Percentiles rank a stretch among this genome's conserved stretches.
These are phyloP conservation scores for Corylus heterophylla DNA, from an alignment of 306 rosid species.

Conservation along the genomic window DNA sequence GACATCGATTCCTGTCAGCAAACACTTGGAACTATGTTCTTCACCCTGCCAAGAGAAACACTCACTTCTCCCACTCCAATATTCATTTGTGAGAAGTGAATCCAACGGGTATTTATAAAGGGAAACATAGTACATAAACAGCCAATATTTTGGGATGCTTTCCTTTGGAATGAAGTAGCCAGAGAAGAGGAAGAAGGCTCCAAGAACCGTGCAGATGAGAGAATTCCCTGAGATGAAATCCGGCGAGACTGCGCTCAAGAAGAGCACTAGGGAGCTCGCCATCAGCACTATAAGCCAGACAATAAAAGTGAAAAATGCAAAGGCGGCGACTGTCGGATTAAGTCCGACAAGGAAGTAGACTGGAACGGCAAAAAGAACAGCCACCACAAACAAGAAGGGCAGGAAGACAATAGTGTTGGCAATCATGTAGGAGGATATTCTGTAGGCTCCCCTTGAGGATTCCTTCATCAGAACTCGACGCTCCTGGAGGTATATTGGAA, in stretches of 20 bases:
- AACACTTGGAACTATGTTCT: slow-evolving; percentile 18
- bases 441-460: slow-evolving; percentile 81
- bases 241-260: slow-evolving; percentile 80
- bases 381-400: slow-evolving; percentile 75
- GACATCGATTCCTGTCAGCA: slow-evolving; percentile 65
- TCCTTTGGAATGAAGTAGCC: slow-evolving; percentile 93
- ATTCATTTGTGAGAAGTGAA: slow-evolving; percentile 75
- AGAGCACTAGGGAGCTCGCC: slow-evolving; percentile 88
- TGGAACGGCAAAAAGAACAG: slow-evolving; percentile 65
- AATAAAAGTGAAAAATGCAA: slow-evolving; percentile 66
- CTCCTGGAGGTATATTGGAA: slow-evolving; percentile 89
- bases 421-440: slow-evolving; percentile 73
- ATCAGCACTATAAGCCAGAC: slow-evolving; percentile 88
- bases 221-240: slow-evolving; percentile 93
- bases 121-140: slow-evolving; percentile 92
- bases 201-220: slow-evolving; percentile 78
- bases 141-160: slow-evolving; percentile 83
- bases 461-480: slow-evolving; percentile 84
- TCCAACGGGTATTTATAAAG: slow-evolving; percentile 89
- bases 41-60: slow-evolving; percentile 40
- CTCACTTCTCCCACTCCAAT: slow-evolving; percentile 51
- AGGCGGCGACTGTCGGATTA: slow-evolving; percentile 67
- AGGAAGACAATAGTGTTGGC: slow-evolving; percentile 83
- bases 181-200: slow-evolving; percentile 85
- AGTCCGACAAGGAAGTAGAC: slow-evolving; percentile 89